Evolutionary conservation across 2,329 filamentous ascomycete species (phyloP), one percentile per base, ranked within the genome.

Genomic region (Phaeophleospora eucalypticola): DNA sequence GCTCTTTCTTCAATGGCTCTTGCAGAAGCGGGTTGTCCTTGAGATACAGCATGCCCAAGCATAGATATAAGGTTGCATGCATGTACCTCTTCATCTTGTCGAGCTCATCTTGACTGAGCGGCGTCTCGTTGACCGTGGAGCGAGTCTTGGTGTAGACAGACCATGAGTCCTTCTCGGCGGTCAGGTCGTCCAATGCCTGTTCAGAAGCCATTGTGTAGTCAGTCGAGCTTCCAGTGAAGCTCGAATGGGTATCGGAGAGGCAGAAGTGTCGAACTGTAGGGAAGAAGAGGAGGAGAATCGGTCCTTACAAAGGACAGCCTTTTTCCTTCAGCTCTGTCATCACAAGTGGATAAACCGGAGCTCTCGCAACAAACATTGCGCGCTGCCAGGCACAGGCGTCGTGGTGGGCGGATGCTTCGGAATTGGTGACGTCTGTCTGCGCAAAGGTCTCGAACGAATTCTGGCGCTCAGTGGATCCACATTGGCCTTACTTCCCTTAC

Each of bases 31-130:
- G 83, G 54, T 90, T 90, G 33, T 84, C 76, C 55, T 79, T 79
- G 48, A 90, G 79, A 62, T 89, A 89, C 58, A 90, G 84, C 86
- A 90, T 89, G 51, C 85, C 86, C 41, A 89, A 69, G 56, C 83
- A 84, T 41, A 89, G 77, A 63, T 89, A 89, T 62, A 88, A 70
- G 55, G 82, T 85, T 44, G 85, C 85, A 53, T 82, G 79, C 73
- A 88, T 89, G 67, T 83, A 89, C 59, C 83, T 81, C 61, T 83
- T 82, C 66, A 82, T 83, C 65, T 84, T 80, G 53, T 77, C 74
- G 48, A 89, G 66, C 53, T 89, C 84, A 36, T 87, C 81, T 15
- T 77, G 62, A 49, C 74, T 79, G 45, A 89, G 76, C 9, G 84
- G 83, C 51, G 74, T 68, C 18, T 62, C 61, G 20, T 58, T 51